A percentile compares a stretch with the other conserved stretches of the same genome.
phyloP scores from a whole-genome alignment of 345 rosid genomes.

The Sonneratia caseolaris region DNA sequence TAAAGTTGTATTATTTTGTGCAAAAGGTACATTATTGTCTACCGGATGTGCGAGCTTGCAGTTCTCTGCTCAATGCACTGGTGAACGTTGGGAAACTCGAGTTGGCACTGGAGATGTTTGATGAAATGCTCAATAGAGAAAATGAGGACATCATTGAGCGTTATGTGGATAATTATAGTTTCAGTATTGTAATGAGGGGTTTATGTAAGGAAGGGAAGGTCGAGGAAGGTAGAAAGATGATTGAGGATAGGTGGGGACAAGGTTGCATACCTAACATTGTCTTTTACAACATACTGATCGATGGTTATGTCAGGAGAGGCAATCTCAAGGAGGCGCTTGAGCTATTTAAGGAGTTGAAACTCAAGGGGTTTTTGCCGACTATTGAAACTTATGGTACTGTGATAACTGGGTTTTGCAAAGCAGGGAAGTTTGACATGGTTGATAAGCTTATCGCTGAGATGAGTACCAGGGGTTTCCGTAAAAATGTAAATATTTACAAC shows the following conservation, averaged over 20 bases:
- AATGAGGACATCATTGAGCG: conserved; percentile 10
- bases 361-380: conserved; percentile 64
- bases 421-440: conserved; percentile 42
- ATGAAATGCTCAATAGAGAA: conserved; percentile 53
- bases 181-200: conserved; percentile 54
- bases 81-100: conserved; percentile 27
- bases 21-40: conserved; percentile 20
- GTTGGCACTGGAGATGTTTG: conserved; percentile 44
- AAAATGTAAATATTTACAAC: conserved; percentile 39
- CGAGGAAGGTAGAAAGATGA: conserved; percentile 51
- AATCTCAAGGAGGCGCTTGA: conserved; percentile 32
- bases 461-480: conserved; percentile 43
- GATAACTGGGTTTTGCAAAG: conserved; percentile 53
- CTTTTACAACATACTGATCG: conserved; percentile 63
- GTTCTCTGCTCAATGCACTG: conserved; percentile 41
- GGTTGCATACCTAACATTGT: conserved; percentile 73
- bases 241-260: conserved; percentile 64
- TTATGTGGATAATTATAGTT: conserved; percentile 53
- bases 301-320: conserved; percentile 53
- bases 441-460: conserved; percentile 57
- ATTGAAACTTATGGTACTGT: conserved; percentile 51
- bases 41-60: conserved; percentile 62
- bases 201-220: conserved; percentile 64
- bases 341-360: conserved; percentile 50
- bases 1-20: conserved; percentile 34